Percentiles rank a stretch among this genome's conserved stretches.
Conservation (phyloP, 805 yeast genomes). For the Jamesozyma piceae region DNA sequence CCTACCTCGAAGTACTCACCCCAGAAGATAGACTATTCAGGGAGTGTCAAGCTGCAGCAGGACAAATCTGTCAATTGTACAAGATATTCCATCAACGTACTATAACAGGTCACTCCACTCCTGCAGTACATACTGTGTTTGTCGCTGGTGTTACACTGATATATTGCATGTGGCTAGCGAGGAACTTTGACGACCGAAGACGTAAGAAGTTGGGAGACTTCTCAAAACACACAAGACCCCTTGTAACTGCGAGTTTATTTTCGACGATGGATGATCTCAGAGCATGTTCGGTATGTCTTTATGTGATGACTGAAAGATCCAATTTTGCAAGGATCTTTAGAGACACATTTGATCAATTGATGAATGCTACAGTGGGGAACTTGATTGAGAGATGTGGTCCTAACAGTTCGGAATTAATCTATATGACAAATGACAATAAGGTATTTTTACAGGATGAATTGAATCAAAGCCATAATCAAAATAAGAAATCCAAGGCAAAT, state of each 20-base stretch:
- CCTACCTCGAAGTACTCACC: slow-evolving; percentile 50
- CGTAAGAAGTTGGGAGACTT: slow-evolving; percentile 46
- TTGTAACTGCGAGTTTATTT: slow-evolving; percentile 44
- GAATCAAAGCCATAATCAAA: background rate
- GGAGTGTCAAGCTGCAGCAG: slow-evolving; percentile 66
- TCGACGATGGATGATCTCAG: slow-evolving; percentile 53
- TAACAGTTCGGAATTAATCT: slow-evolving; percentile 48
- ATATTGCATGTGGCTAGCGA: slow-evolving; percentile 57
- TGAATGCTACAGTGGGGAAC: slow-evolving; percentile 56
- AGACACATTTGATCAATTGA: slow-evolving; percentile 58
- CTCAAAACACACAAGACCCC: slow-evolving; percentile 52
- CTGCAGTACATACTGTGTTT: slow-evolving; percentile 58
- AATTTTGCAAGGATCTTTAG: slow-evolving; percentile 52
- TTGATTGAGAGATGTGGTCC: slow-evolving; percentile 56
- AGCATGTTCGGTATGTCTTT: slow-evolving; percentile 55
- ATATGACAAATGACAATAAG: slow-evolving; percentile 11
- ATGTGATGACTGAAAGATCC: slow-evolving; percentile 59
- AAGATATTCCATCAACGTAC: slow-evolving; percentile 56
- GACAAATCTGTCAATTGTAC: slow-evolving; percentile 56
- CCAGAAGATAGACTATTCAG: slow-evolving; percentile 52
- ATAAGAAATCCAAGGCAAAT: background rate
- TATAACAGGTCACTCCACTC: slow-evolving; percentile 52
- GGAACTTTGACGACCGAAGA: slow-evolving; percentile 51
- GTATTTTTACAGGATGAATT: background rate
- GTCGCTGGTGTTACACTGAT: slow-evolving; percentile 61